Base-by-base conservation (phyloP, 495 filamentous ascomycete genomes). In the Xylaria grammica region DNA sequence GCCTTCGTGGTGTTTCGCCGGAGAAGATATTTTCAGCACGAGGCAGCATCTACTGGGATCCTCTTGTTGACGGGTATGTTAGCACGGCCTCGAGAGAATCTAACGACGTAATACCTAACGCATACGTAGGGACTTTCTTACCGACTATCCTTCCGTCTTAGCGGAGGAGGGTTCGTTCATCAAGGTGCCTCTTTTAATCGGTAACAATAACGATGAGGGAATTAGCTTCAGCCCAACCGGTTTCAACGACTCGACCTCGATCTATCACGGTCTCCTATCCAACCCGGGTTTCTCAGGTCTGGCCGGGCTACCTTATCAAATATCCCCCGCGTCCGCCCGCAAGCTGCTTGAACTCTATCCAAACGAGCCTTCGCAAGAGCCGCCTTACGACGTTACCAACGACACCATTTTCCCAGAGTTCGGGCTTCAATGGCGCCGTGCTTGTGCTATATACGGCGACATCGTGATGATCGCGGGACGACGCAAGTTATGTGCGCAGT, bases 141-240 rank as follows among this genome's bases (percentile, higher is more conserved):
- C 29, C 1, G 50, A 53, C n/a, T 53, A 53, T 53, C 50, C 50
- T 5, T 53, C 51, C 51, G 30, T 22, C 27, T 34, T 53, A 10
- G 27, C 51, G 6, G 30, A 15, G 2, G 0, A 17, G 17, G 51
- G 51, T 24, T 53, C 51, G 5, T 65, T 53, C 45, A 48, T 65
- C 32, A 69, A 77, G 22, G 85, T 89, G 1, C 72, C 74, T 20
- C 36, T 89, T 57, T 82, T 89, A 32, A 72, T 81, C 51, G 87
- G 87, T 13, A 80, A 85, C 32, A 86, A 84, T 67, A 74, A 82
- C 59, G 87, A 90, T 66, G 86, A 89, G 57, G 63, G 63, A 8
- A 53, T 53, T 4, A 32, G 27, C 30, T 65, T 65, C 55, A n/a
- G 54, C 30, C 34, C 57, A 9, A 49, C 27, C 0, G 48, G 55